These are phyloP conservation scores for Debaryomyces robertsiae DNA, from an alignment of 1,139 yeast genomes.

Conservation along the genomic window DNA sequence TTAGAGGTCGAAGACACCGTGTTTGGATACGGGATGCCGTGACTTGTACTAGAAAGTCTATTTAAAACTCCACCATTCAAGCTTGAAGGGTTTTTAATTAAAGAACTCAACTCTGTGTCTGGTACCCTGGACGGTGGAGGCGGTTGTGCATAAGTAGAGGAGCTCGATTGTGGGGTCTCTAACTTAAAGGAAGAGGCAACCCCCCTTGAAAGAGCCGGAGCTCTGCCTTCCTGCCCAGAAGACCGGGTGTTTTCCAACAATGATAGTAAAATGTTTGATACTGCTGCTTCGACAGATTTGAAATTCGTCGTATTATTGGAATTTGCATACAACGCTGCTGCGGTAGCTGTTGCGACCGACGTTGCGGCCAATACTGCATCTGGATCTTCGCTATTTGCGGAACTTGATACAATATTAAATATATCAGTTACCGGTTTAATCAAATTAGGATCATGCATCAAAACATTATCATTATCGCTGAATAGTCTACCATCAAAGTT, in stretches of 20 bases:
- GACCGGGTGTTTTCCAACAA: conserved; percentile 30
- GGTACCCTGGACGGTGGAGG: conserved; percentile 23
- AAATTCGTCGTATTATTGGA: conserved; percentile 15
- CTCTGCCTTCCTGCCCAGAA: conserved; percentile 31
- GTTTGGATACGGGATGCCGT: conserved; percentile 9
- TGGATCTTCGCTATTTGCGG: conserved; percentile 38
- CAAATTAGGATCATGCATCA: conserved; percentile 24
- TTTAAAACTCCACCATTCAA: conserved; percentile 12
- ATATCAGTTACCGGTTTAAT: conserved; percentile 36
- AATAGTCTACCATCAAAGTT: conserved; percentile 6
- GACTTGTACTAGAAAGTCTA: conserved; percentile 15
- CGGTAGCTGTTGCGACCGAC: conserved; percentile 40
- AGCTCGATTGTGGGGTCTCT: conserved; percentile 4
- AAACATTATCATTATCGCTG: conserved; percentile 11
- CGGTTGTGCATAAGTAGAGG: conserved; percentile 4
- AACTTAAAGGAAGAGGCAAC: conserved; percentile 14
- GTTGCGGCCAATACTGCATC: conserved; percentile 43
- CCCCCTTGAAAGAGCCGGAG: conserved; percentile 37
- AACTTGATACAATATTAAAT: conserved; percentile 39
- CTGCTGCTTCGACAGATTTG: conserved; percentile 24
- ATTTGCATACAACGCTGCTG: conserved; percentile 36
- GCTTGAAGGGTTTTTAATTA: conserved; percentile 11
- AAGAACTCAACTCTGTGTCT: conserved; percentile 16
- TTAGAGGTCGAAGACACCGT: conserved; percentile 6
- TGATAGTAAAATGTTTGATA: conserved; percentile 30